Evolutionary conservation across 371 early-diverging fungal species (phyloP), one percentile per base, ranked within the genome.

Genomic region (Chytridium lagenaria): DNA sequence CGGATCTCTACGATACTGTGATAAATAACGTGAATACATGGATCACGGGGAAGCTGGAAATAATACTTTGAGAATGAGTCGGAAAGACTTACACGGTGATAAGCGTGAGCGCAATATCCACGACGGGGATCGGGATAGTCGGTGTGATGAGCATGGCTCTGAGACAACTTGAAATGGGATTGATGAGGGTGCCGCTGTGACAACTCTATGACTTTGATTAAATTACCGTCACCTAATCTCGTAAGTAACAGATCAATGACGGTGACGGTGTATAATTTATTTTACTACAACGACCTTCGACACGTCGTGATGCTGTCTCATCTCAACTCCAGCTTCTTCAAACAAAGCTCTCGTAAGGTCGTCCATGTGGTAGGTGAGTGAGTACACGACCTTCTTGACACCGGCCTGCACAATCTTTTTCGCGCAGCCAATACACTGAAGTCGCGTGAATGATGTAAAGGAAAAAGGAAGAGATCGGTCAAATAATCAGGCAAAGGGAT

Each of bases 401-500:
- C 98, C 96, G 31, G 91, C 89, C 79, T 99, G 99, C 1, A 97
- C 92, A 75, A 98, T 95, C 83, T 98, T 98, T 74, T 95, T 93
- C 12, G 98, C 94, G 79, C 98, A 98, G 0, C 95, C 95, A 76
- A 89, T 38, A 71, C 81, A 88, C 77, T 83, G 76, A 63, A 71
- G 69, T 34, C 44, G 44, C 19, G 12, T 44, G 70, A 55, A 50
- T 65, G 68, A 49, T 68, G 69, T 70, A 67, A 68, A 36, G 50
- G 7, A 16, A n/a, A 34, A 33, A 71, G 23, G 40, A 33, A 50
- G 39, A 49, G 16, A 57, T 78, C 55, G 19, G 61, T 77, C 10
- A 7, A 44, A 19, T 44, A 44, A 44, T 44, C n/a, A 44, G 44
- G 7, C 19, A 12, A 19, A 44, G 44, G 19, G 44, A 44, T 44